Evolutionary conservation across 2,329 filamentous ascomycete species (phyloP).

Genomic region (Pestalotiopsis sp.): DNA sequence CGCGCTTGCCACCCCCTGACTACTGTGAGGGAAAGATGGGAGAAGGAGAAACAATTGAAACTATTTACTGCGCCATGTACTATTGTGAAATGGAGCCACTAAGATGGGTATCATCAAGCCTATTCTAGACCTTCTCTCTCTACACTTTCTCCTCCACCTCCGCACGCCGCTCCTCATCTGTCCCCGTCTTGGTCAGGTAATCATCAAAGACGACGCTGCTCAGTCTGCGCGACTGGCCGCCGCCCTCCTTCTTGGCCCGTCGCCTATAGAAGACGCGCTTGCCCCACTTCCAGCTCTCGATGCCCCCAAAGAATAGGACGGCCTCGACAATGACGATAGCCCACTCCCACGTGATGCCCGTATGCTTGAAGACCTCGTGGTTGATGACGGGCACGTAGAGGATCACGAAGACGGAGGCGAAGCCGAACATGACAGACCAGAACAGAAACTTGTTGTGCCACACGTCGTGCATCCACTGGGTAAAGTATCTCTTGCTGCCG

Average conservation of each 20-base stretch:
- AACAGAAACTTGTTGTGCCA: conserved; percentile 76
- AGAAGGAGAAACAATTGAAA: background rate
- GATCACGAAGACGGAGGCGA: conserved; percentile 51
- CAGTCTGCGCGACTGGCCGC: conserved; percentile 38
- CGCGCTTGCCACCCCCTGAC: too few relatives aligned
- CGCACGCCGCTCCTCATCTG: conserved; percentile 1
- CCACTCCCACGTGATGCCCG: conserved; percentile 66
- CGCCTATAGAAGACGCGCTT: conserved; percentile 51
- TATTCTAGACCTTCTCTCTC: background rate
- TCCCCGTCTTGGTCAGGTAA: conserved; percentile 27
- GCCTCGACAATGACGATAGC: conserved; percentile 58
- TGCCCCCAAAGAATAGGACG: conserved; percentile 58
- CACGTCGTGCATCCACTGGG: conserved; percentile 68
- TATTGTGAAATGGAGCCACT: background rate
- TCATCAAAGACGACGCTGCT: conserved; percentile 42
- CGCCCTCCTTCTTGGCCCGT: conserved; percentile 23
- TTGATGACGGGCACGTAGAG: conserved; percentile 65
- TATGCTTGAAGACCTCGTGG: conserved; percentile 61
- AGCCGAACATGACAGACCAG: conserved; percentile 58
- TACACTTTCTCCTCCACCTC: conserved; percentile 4
- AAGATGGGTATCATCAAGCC: background rate
- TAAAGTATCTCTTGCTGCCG: conserved; percentile 59
- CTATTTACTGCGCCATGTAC: background rate
- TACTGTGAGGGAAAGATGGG: too few relatives aligned
- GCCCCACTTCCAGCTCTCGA: conserved; percentile 61